phyloP scores from a whole-genome alignment of 1,284 basidiomycete genomes.

The Cutaneotrichosporon sp. region DNA sequence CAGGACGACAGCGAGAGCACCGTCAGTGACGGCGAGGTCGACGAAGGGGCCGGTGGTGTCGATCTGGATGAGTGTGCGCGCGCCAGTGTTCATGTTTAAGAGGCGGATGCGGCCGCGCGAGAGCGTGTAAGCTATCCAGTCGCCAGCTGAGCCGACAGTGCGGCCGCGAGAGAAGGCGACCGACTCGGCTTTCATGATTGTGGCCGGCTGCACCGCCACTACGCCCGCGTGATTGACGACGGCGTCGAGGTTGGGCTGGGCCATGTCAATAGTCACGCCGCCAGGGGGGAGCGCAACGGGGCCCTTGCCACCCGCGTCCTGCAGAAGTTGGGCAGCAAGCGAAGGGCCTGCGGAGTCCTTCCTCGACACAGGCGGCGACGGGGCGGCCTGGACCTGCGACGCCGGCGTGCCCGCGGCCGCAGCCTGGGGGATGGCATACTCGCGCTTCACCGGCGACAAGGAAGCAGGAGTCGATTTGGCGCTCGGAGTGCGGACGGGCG shows the following conservation, averaged over 20 bases:
- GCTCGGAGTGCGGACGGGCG: neutral
- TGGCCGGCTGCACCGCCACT: slow-evolving; percentile 34
- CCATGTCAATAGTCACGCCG: slow-evolving; percentile 33
- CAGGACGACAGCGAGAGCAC: slow-evolving; percentile 35
- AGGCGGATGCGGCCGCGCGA: slow-evolving; percentile 41
- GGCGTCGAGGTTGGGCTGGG: slow-evolving; percentile 33
- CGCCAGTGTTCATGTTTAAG: slow-evolving; percentile 39
- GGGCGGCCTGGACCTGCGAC: neutral
- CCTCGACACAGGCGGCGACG: slow-evolving; percentile 6
- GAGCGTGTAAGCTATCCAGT: slow-evolving; percentile 44
- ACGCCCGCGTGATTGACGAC: slow-evolving; percentile 30
- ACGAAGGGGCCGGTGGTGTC: slow-evolving; percentile 30
- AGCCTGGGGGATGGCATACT: slow-evolving; percentile 4
- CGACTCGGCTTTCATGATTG: slow-evolving; percentile 36
- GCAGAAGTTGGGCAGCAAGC: slow-evolving; percentile 25
- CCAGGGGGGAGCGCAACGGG: slow-evolving; percentile 29
- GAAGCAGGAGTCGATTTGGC: slow-evolving; percentile 5
- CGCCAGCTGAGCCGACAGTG: slow-evolving; percentile 35
- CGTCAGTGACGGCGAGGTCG: slow-evolving; percentile 37
- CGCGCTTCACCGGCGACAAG: slow-evolving; percentile 1
- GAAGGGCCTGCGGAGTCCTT: slow-evolving; percentile 21
- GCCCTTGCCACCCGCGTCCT: slow-evolving; percentile 17
- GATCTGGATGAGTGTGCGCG: slow-evolving; percentile 36
- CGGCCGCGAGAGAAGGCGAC: slow-evolving; percentile 31
- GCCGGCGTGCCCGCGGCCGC: slow-evolving; percentile 10